A percentile compares a stretch with the other conserved stretches of the same genome.
phyloP scores from a whole-genome alignment of 1,284 basidiomycete species.

The Heterobasidion annosum region DNA sequence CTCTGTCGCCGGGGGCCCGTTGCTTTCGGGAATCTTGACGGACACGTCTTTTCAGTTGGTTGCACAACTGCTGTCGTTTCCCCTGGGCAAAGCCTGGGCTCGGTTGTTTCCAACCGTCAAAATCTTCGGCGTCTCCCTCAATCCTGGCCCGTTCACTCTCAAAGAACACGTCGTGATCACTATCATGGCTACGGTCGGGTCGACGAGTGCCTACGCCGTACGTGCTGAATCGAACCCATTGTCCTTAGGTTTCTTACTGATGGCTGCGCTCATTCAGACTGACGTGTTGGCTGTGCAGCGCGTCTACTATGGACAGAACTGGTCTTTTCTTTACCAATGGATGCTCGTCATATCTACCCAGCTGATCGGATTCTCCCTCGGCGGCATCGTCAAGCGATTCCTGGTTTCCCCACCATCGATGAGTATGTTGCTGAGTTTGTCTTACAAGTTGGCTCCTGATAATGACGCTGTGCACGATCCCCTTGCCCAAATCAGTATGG shows the following conservation, averaged over 20 bases:
- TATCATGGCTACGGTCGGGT: conserved; percentile 28
- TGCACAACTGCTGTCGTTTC: conserved; percentile 57
- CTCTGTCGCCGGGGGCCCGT: conserved; percentile 8
- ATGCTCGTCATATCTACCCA: conserved; percentile 81
- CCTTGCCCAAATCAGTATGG: conserved; percentile 45
- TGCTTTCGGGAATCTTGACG: too few relatives aligned
- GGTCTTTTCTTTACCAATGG: conserved; percentile 66
- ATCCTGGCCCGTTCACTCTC: conserved; percentile 51
- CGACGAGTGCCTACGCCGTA: conserved; percentile 13
- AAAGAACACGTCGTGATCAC: conserved; percentile 51
- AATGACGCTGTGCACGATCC: not conserved
- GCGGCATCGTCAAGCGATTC: conserved; percentile 61
- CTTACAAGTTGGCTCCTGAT: not conserved
- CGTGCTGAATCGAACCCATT: not conserved
- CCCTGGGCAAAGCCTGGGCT: conserved; percentile 55
- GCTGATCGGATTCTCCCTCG: conserved; percentile 81
- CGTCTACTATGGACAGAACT: conserved; percentile 58
- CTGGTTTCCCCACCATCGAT: conserved; percentile 85
- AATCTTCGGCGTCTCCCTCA: conserved; percentile 47
- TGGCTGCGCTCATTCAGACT: conserved; percentile 31
- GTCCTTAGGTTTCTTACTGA: too few relatives aligned
- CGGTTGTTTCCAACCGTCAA: conserved; percentile 43
- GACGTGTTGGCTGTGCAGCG: conserved; percentile 73
- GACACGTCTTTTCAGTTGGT: conserved; percentile 32
- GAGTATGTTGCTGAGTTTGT: conserved; percentile 30